Conservation (phyloP, 208 protist genomes). For the Crithidia expoeki region DNA sequence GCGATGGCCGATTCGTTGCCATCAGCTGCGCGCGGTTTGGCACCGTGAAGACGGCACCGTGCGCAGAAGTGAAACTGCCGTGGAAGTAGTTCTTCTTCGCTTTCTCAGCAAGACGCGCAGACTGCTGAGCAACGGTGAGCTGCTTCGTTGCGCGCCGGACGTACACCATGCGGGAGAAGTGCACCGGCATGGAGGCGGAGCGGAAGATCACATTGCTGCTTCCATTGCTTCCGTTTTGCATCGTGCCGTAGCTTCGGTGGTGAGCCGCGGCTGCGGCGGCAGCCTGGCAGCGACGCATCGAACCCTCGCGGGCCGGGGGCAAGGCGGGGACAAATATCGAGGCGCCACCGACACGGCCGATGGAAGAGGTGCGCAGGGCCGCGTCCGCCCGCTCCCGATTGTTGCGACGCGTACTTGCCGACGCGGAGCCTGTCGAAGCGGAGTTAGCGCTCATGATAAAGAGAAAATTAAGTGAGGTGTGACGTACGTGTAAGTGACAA, state of each 20-base stretch:
- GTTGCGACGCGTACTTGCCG: background rate
- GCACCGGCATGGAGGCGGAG: constrained; percentile 65
- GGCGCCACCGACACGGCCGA: constrained; percentile 4
- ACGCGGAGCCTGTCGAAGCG: background rate
- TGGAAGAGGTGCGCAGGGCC: constrained; percentile 36
- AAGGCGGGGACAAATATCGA: constrained; percentile 2
- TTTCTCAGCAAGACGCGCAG: constrained; percentile 62
- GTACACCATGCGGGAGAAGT: constrained; percentile 51
- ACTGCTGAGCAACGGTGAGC: constrained; percentile 67
- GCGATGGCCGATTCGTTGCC: constrained; percentile 45
- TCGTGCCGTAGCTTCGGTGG: constrained; percentile 43
- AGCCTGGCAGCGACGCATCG: constrained; percentile 13
- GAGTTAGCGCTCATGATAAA: constrained; percentile 8
- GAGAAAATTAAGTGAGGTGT: background rate
- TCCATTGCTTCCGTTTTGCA: background rate
- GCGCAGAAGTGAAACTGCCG: constrained; percentile 78
- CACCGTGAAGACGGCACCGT: constrained; percentile 74
- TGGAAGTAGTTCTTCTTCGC: constrained; percentile 76
- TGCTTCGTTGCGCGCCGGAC: constrained; percentile 34
- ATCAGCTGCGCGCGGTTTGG: constrained; percentile 65
- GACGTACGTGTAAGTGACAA: background rate
- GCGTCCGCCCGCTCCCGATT: constrained; percentile 3
- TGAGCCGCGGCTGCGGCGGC: constrained; percentile 7
- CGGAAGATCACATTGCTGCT: constrained; percentile 31
- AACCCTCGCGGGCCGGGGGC: constrained; percentile 15